Evolutionary conservation across 768 basidiomycete genomes (phyloP), one percentile per base, ranked within the genome.

Genomic region (Cyclocybe aegerita): DNA sequence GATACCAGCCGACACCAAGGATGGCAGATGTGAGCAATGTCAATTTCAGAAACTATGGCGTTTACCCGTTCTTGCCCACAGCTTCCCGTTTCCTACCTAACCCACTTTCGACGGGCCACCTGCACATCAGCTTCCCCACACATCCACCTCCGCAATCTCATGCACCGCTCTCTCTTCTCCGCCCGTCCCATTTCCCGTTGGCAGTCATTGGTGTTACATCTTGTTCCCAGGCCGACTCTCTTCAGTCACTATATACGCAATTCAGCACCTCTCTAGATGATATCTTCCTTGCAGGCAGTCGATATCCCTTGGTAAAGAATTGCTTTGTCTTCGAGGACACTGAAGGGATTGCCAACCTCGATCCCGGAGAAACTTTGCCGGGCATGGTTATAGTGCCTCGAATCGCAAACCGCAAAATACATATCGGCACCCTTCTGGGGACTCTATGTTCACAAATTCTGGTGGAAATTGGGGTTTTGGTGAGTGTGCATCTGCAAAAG

Each of bases 371-470:
- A 45, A 75, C 70, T 45, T 70, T 82, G 10, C 74, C 81, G 23
- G 86, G 87, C 12, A 65, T 94, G 34, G 81, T 90, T 14, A 76
- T 91, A 23, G 89, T 97, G 43, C 94, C 93, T 3, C 82, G 79
- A 54, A 90, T 93, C 82, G 89, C 88, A 5, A 93, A 95, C 60
- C 90, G 93, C 65, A 88, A 83, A 58, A 68, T 92, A 30, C 94
- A 95, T 64, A 77, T 98, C 47, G 90, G 91, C 30, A 93, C 93
- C 12, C 70, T 98, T 37, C 69, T 99, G 48, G 93, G 92, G 12
- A 93, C 93, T 62, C 69, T 97, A 14, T 94, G 92, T 57, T 93
- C 93, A 32, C 84, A 88, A 54, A 81, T 98, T 43, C 73, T 99
- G 16, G 82, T 82, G 15, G 92, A 93, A 65, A 88, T 98, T 57